A percentile compares a stretch with the other conserved stretches of the same genome.
These are phyloP conservation scores for Arabidopsis suecica DNA, from an alignment of 345 rosid genomes.

Conservation along the genomic window DNA sequence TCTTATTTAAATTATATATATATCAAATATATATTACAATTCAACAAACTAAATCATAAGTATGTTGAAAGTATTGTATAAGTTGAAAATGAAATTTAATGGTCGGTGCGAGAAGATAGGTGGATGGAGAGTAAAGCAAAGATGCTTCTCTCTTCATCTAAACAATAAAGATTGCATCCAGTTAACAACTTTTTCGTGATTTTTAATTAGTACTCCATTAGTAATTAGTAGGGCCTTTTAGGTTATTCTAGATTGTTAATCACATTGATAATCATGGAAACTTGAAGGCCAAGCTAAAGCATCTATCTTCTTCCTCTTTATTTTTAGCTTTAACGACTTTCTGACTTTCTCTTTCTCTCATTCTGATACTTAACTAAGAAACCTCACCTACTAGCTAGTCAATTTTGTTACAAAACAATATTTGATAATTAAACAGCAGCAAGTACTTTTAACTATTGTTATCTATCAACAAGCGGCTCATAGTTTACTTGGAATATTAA, in stretches of 20 bases:
- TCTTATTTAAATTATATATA: neutral
- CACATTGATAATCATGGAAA: slow-evolving; percentile 40
- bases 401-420: neutral
- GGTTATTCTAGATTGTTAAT: slow-evolving; percentile 42
- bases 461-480: slow-evolving; percentile 7
- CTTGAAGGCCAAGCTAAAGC: slow-evolving; percentile 42
- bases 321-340: neutral
- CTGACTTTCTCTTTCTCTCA: neutral
- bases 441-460: neutral
- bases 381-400: slow-evolving; percentile 8
- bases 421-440: neutral
- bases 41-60: slow-evolving; percentile 31
- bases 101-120: slow-evolving; percentile 34
- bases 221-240: slow-evolving; percentile 41
- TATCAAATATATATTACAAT: slow-evolving; percentile 1
- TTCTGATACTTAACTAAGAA: slow-evolving; percentile 4
- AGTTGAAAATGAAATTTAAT: slow-evolving; percentile 23
- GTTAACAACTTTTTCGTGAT: slow-evolving; percentile 25
- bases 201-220: slow-evolving; percentile 1
- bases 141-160: slow-evolving; percentile 38
- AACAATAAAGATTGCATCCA: slow-evolving; percentile 37
- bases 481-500: slow-evolving; percentile 24
- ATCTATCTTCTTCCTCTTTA: neutral
- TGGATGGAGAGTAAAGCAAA: slow-evolving; percentile 39
- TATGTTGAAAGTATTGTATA: slow-evolving; percentile 16